Conservation (phyloP, 352 stramenopile species). For the Pythium myriotylum region DNA sequence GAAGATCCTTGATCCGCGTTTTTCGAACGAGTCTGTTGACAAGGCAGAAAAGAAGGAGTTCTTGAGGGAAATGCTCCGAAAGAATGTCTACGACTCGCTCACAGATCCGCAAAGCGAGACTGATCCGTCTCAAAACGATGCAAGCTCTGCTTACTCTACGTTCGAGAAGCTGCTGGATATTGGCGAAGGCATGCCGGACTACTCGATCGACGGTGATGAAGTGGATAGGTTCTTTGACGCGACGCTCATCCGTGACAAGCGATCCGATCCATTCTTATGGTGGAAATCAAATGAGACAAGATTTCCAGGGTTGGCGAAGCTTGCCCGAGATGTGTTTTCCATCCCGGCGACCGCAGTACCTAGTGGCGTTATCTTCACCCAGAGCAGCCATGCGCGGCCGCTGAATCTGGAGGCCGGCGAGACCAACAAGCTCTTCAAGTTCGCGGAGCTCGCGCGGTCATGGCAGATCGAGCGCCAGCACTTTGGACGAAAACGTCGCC, state of each 20-base stretch:
- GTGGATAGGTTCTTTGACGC: slow-evolving; percentile 85
- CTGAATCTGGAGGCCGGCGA: slow-evolving; percentile 61
- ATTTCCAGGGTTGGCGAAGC: slow-evolving; percentile 70
- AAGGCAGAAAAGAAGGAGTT: slow-evolving; percentile 80
- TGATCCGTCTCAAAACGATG: slow-evolving; percentile 58
- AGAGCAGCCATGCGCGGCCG: slow-evolving; percentile 57
- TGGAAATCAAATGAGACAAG: slow-evolving; percentile 85
- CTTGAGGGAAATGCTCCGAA: slow-evolving; percentile 71
- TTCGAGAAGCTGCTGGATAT: slow-evolving; percentile 85
- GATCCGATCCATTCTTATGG: slow-evolving; percentile 79
- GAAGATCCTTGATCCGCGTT: slow-evolving; percentile 78
- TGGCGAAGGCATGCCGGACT: slow-evolving; percentile 76
- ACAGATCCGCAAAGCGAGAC: slow-evolving; percentile 56
- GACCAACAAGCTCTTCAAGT: slow-evolving; percentile 79
- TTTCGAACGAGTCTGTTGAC: slow-evolving; percentile 80
- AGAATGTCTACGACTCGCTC: slow-evolving; percentile 68
- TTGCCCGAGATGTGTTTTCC: slow-evolving; percentile 74
- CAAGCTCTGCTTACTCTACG: slow-evolving; percentile 73
- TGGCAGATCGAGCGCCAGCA: slow-evolving; percentile 82
- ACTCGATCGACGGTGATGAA: slow-evolving; percentile 76
- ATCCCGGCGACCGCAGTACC: slow-evolving; percentile 71
- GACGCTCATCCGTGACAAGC: slow-evolving; percentile 79
- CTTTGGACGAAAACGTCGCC: slow-evolving; percentile 73
- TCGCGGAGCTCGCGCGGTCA: slow-evolving; percentile 65
- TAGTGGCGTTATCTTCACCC: slow-evolving; percentile 73